Conservation (phyloP, 768 basidiomycete species). For the Lyophyllum semitale region DNA sequence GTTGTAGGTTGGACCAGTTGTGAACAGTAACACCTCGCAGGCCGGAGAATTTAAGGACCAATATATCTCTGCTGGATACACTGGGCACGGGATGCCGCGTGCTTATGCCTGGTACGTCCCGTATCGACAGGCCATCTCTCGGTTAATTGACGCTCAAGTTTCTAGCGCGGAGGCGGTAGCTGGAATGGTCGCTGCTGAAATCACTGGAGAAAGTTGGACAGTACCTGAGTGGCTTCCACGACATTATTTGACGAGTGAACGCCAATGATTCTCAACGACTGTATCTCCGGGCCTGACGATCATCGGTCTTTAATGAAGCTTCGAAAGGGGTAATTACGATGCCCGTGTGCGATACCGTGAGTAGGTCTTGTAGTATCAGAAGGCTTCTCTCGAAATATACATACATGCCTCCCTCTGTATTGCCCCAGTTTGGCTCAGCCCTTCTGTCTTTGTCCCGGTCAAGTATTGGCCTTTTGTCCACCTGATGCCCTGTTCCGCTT, state of each 20-base stretch:
- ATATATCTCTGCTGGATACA: conserved; percentile 72
- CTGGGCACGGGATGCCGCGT: conserved; percentile 82
- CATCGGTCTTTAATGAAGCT: too few relatives aligned
- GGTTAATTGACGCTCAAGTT: background rate
- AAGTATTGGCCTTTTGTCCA: too few relatives aligned
- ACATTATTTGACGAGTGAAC: conserved; percentile 44
- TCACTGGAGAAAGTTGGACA: conserved; percentile 46
- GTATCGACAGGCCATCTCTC: background rate
- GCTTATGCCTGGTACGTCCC: conserved; percentile 64
- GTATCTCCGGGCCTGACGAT: too few relatives aligned
- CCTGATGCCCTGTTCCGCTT: too few relatives aligned
- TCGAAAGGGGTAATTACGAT: too few relatives aligned
- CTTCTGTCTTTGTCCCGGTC: too few relatives aligned
- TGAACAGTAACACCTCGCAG: conserved; percentile 27
- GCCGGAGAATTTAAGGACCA: conserved; percentile 49
- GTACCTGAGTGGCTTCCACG: conserved; percentile 66
- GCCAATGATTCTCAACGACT: background rate
- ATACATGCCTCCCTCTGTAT: too few relatives aligned
- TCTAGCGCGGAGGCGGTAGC: conserved; percentile 63
- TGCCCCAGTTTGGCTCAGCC: too few relatives aligned
- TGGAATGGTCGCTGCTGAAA: conserved; percentile 56
- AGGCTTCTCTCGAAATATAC: too few relatives aligned
- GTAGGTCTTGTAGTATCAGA: too few relatives aligned
- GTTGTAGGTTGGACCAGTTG: conserved; percentile 63
- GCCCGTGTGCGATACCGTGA: too few relatives aligned